A percentile compares a stretch with the other conserved stretches of the same genome.
Evolutionary conservation across 2,329 filamentous ascomycete species (phyloP).

Genomic region (Alternaria sp.): DNA sequence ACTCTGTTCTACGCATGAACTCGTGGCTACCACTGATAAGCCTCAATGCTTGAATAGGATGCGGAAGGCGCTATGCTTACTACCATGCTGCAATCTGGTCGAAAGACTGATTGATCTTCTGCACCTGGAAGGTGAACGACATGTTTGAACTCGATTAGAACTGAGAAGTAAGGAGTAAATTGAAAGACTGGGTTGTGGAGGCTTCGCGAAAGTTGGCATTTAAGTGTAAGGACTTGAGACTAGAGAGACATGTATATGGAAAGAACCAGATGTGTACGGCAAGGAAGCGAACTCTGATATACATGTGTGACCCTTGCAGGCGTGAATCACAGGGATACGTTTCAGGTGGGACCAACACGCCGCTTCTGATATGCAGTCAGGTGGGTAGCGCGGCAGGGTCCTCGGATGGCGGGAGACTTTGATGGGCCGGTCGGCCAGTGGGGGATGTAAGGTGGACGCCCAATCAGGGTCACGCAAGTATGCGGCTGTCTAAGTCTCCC

Average conservation of each 20-base stretch:
- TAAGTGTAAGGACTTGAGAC: neutral
- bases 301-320: constrained; percentile 21
- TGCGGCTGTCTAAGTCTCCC: neutral
- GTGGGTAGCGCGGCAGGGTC: constrained; percentile 26
- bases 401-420: constrained; percentile 16
- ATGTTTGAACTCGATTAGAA: constrained; percentile 15
- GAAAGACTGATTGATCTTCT: constrained; percentile 42
- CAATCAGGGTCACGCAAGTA: constrained; percentile 16
- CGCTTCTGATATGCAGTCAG: constrained; percentile 23
- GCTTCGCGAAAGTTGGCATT: neutral
- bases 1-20: constrained; percentile 42
- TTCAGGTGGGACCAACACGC: constrained; percentile 23
- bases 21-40: constrained; percentile 27
- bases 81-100: constrained; percentile 43
- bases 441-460: constrained; percentile 10
- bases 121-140: constrained; percentile 40
- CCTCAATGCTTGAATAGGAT: neutral
- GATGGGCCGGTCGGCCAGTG: constrained; percentile 7
- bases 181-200: neutral
- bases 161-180: neutral
- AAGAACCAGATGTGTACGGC: neutral
- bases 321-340: constrained; percentile 14
- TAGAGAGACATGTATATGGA: neutral
- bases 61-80: constrained; percentile 18
- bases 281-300: constrained; percentile 16